Evolutionary conservation across 768 basidiomycete species (phyloP).

Genomic region (Filobasidium wieringae): DNA sequence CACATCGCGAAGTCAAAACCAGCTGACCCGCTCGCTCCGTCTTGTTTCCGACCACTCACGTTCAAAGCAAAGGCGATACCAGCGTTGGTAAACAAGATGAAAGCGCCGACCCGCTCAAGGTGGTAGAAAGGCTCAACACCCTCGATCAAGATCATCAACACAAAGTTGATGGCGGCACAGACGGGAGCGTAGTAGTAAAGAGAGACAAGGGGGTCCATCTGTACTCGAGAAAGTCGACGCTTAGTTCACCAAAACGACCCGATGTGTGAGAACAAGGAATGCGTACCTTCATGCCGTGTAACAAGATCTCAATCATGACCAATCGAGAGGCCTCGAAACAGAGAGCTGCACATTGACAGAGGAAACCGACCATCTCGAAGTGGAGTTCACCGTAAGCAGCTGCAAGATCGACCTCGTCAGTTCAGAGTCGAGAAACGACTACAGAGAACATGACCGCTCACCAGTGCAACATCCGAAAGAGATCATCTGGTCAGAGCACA

Average conservation of each 20-base stretch:
- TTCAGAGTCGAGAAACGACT: not conserved
- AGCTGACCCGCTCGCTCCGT: too few species aligned
- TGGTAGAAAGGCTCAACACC: conserved; percentile 79
- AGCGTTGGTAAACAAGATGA: conserved; percentile 72
- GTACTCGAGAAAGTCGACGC: not conserved
- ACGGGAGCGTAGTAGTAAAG: conserved; percentile 55
- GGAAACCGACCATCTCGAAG: conserved; percentile 79
- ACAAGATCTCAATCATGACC: conserved; percentile 92
- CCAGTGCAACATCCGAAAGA: conserved; percentile 55
- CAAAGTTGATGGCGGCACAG: conserved; percentile 79
- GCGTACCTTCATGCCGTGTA: conserved; percentile 69
- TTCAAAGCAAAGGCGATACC: conserved; percentile 78
- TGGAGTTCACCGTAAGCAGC: conserved; percentile 81
- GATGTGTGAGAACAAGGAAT: not conserved
- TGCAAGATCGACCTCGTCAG: not conserved
- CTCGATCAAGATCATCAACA: conserved; percentile 82
- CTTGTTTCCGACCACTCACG: conserved; percentile 25
- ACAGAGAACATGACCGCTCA: conserved; percentile 1
- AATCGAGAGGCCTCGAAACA: conserved; percentile 75
- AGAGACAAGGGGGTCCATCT: conserved; percentile 93
- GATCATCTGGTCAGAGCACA: conserved; percentile 50
- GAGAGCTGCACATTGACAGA: conserved; percentile 78
- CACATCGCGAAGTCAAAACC: not conserved
- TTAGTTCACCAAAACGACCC: not conserved
- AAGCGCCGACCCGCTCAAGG: conserved; percentile 52